Conservation (phyloP, 1,284 basidiomycete genomes). For the Cronartium quercuum region DNA sequence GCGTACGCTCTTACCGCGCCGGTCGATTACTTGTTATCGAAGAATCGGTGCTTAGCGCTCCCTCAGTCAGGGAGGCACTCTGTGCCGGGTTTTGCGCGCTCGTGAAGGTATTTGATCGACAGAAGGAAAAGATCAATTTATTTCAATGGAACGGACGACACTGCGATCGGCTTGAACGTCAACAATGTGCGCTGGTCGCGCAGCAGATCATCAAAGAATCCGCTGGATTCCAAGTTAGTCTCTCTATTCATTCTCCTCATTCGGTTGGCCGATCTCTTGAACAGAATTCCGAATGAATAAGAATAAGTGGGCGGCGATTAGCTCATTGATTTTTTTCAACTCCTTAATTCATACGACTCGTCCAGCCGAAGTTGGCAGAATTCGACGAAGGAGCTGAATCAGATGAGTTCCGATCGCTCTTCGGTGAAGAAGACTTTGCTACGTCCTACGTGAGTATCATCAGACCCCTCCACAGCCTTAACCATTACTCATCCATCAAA, state of each 20-base stretch:
- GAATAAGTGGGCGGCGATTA: too few species aligned
- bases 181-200: constrained; percentile 8
- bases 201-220: constrained; percentile 11
- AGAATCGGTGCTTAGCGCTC: not conserved
- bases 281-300: not conserved
- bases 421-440: not conserved
- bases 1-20: not conserved
- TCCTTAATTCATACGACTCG: not conserved
- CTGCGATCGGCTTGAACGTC: not conserved
- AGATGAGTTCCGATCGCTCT: not conserved
- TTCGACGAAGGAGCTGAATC: constrained; percentile 13
- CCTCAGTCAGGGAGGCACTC: not conserved
- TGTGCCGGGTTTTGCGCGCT: constrained; percentile 16
- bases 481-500: too few species aligned
- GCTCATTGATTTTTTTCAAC: not conserved
- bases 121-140: not conserved
- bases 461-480: too few species aligned
- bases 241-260: not conserved
- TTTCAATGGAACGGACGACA: constrained; percentile 25
- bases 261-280: not conserved
- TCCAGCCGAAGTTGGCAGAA: not conserved
- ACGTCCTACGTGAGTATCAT: constrained; percentile 14
- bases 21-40: constrained; percentile 2
- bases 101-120: not conserved
- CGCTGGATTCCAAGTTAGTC: not conserved